Evolutionary conservation across 2,329 filamentous ascomycete species (phyloP).

Genomic region (Diaporthe sp.): DNA sequence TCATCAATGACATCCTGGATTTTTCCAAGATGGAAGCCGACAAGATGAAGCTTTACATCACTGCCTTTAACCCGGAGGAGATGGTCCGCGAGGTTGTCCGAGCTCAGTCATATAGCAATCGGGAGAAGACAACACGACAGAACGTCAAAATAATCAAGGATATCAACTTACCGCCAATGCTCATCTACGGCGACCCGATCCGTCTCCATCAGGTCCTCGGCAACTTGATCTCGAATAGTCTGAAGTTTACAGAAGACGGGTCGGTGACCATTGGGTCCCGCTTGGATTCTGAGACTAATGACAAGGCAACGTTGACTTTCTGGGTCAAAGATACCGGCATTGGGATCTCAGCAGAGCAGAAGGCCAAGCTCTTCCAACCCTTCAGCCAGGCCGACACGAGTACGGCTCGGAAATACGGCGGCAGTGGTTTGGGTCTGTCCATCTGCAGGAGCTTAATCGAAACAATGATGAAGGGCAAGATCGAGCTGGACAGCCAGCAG

Average conservation of each 20-base stretch:
- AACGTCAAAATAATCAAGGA: slow-evolving; percentile 77
- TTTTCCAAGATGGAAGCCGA: slow-evolving; percentile 95
- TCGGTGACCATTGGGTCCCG: slow-evolving; percentile 86
- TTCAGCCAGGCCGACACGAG: slow-evolving; percentile 95
- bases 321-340: slow-evolving; percentile 93
- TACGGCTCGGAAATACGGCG: slow-evolving; percentile 91
- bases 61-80: slow-evolving; percentile 76
- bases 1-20: slow-evolving; percentile 97
- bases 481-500: slow-evolving; percentile 84
- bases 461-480: slow-evolving; percentile 89
- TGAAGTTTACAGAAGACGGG: slow-evolving; percentile 92
- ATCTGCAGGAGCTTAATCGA: slow-evolving; percentile 97
- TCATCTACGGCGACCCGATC: slow-evolving; percentile 77
- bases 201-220: slow-evolving; percentile 78
- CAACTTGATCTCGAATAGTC: slow-evolving; percentile 91
- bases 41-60: slow-evolving; percentile 84
- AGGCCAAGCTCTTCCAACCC: slow-evolving; percentile 89
- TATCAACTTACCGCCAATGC: slow-evolving; percentile 81
- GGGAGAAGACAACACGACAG: slow-evolving; percentile 73
- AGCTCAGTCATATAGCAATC: slow-evolving; percentile 76
- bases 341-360: slow-evolving; percentile 85
- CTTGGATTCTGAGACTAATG: slow-evolving; percentile 78
- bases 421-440: slow-evolving; percentile 89
- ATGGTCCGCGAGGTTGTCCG: slow-evolving; percentile 77
- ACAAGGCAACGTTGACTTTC: slow-evolving; percentile 82